A percentile compares a stretch with the other conserved stretches of the same genome.
Evolutionary conservation across 192 early-diverging fungal genomes (phyloP).

Genomic region (Coemansia guatemalensis): DNA sequence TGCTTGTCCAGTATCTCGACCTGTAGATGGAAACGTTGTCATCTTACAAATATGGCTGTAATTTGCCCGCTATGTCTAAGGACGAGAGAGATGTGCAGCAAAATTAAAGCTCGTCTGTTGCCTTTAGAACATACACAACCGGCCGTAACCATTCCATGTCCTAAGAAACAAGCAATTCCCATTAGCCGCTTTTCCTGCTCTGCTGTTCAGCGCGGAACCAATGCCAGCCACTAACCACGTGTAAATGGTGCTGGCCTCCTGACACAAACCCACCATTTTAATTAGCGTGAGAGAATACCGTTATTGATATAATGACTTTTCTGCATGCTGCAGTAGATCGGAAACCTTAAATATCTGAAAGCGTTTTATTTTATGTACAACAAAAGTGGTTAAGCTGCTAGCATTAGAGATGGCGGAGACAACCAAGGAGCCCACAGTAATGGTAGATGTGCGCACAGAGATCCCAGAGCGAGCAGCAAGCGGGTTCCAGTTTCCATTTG

Average conservation of each 20-base stretch:
- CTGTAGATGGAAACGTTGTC: no score
- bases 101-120: no score
- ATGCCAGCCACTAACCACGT: no score
- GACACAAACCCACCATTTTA: neutral
- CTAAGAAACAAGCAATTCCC: no score
- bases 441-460: constrained; percentile 13
- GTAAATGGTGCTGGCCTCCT: neutral
- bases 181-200: no score
- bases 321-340: neutral
- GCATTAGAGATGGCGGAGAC: neutral
- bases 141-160: no score
- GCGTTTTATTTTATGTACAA: neutral
- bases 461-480: constrained; percentile 3
- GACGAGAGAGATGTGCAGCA: no score
- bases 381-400: neutral
- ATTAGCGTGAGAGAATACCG: neutral
- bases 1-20: no score
- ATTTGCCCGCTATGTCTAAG: no score
- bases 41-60: no score
- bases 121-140: no score
- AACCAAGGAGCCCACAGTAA: neutral
- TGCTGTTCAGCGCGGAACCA: neutral
- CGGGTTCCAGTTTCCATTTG: constrained; percentile 61
- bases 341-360: neutral
- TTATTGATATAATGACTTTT: neutral